Evolutionary conservation across 371 early-diverging fungal genomes (phyloP).

Genomic region (Mortierella sp.): DNA sequence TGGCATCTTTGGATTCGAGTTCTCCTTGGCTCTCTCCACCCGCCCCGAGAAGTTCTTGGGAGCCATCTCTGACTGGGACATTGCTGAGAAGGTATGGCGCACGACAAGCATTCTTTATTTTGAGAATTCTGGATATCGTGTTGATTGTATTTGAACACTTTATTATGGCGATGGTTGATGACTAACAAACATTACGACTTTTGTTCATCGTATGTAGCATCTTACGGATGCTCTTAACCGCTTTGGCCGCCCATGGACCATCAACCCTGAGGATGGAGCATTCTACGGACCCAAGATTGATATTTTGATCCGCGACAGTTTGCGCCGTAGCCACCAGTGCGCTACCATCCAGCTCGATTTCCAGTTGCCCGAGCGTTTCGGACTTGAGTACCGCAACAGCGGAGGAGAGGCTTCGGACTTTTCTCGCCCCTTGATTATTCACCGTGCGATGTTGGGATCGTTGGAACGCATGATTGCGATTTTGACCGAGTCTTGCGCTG

Average conservation of each 20-base stretch:
- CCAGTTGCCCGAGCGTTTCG: conserved; percentile 96
- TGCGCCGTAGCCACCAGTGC: conserved; percentile 95
- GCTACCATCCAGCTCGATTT: conserved; percentile 99
- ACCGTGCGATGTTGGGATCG: conserved; percentile 99
- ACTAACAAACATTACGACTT: not conserved
- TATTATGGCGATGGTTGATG: too few species aligned
- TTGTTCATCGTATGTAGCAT: conserved; percentile 24
- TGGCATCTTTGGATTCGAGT: conserved; percentile 88
- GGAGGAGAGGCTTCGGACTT: conserved; percentile 62
- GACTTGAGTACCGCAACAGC: conserved; percentile 88
- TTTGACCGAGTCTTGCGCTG: conserved; percentile 95
- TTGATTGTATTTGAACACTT: conserved; percentile 27
- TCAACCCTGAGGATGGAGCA: conserved; percentile 99
- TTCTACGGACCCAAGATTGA: conserved; percentile 99
- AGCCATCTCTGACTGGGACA: conserved; percentile 91
- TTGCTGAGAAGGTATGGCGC: conserved; percentile 83
- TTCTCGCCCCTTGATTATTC: conserved; percentile 98
- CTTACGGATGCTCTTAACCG: conserved; percentile 85
- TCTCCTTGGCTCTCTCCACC: conserved; percentile 93
- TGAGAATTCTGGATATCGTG: not conserved
- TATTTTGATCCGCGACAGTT: conserved; percentile 96
- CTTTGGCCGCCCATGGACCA: conserved; percentile 85
- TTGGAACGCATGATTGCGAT: conserved; percentile 99
- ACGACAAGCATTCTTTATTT: not conserved
- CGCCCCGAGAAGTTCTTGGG: conserved; percentile 97